Evolutionary conservation across 2,329 filamentous ascomycete species (phyloP), one percentile per base, ranked within the genome.

Genomic region (Lecanicillium sp.): DNA sequence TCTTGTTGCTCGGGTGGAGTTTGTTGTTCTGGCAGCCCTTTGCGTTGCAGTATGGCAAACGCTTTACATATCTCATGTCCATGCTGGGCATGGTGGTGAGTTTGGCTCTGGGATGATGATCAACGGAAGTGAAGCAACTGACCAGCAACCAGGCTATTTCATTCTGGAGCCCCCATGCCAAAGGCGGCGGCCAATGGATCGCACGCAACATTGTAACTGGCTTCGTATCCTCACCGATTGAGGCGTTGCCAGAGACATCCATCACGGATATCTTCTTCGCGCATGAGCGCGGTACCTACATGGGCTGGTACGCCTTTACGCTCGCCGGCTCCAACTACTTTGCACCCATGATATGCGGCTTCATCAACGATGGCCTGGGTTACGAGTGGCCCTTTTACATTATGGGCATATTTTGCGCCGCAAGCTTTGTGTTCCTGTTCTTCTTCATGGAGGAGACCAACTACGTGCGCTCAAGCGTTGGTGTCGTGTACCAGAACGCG

Each of bases 381-480:
- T 70, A 64, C 56, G 57, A 60, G 45, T 70, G 69, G 68, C 66
- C 69, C 3, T 70, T 72, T 54, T 71, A 69, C 58, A 67, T 67
- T 58, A 63, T 67, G 4, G 61, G 62, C 3, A 65, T 71, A 26
- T 67, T 71, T 47, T 62, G 63, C 41, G 66, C 54, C 1, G 60
- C 54, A 0, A 61, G 60, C 4, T 63, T 63, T 11, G 33, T 69
- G 0, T 64, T 71, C 27, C 49, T 71, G 0, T 78, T 81, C 56
- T 63, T 82, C 50, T 75, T 82, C 55, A 75, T 80, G 51, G 78
- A 82, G 53, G 79, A 83, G 57, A 78, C 77, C 6, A 72, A 72
- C 12, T 83, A 81, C 53, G 62, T 69, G 36, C 65, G 73, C 17
- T 37, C 14, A 10, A 48, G 21, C 9, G 29, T 36, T 5, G 39